Base-by-base conservation (phyloP, 139 green algal species). In the Chlamydomonas applanata region DNA sequence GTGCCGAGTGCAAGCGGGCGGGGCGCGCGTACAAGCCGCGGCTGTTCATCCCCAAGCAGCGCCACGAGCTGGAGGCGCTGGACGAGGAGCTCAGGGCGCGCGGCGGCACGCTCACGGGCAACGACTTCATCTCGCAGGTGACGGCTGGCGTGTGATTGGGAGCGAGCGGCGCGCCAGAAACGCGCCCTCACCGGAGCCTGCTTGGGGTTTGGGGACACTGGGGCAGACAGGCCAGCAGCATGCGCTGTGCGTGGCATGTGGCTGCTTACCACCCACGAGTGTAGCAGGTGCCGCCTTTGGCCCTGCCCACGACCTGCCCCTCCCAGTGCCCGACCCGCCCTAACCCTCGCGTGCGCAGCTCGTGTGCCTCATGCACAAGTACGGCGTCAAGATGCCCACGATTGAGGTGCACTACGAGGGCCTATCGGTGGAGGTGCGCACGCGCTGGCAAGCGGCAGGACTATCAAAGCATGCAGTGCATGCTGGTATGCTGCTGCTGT, bases 11-110 rank as follows among this genome's bases (percentile, higher is more conserved):
- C 66, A 30, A 44, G 24, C 24, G 9, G 3, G 13, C 44, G n/a
- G 49, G 36, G 25, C 20, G 44, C 16, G 5, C 4, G 66, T 34
- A 72, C 64, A 27, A 30, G n/a, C n/a, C 36, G 16, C 45, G 40
- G 25, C 56, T 76, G 57, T 34, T 44, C n/a, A 34, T 66, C 11
- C 59, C 59, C 4, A 49, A 32, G 59, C 34, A 30, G 3, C 36
- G 65, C 0, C 25, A 62, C 29, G 40, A 76, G 71, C 57, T 76
- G 27, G 40, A 70, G 71, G 36, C 65, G 57, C 57, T 76, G 27
- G 59, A 69, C 27, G 66, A 76, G 59, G 54, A 70, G 29, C 9
- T 76, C 7, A 65, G 22, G 20, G 45, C 57, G 25, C 17, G 36
- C 44, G 60, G 4, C 1, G 29, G 34, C n/a, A 29, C 24, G 44